Base-by-base conservation (phyloP, 1,284 basidiomycete species). In the Malassezia pachydermatis region DNA sequence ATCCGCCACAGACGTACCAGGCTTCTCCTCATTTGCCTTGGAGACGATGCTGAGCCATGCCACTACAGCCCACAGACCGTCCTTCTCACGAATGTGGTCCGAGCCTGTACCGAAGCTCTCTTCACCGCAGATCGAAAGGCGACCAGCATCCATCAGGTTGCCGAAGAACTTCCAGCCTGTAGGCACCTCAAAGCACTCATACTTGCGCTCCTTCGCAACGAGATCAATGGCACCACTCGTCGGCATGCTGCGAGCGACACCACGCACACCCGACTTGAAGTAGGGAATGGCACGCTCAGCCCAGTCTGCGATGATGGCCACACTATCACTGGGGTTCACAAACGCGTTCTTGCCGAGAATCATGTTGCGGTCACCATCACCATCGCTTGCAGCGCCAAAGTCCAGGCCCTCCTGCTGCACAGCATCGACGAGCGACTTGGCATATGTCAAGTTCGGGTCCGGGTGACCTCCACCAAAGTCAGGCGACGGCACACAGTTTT, bases 161-260 rank as follows among this genome's bases (percentile, higher is more conserved):
- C 92, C 94, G 71, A 98, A 98, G 81, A 98, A 98, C 76, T 98
- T 98, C 92, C 88, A 95, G 48, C 92, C 46, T 25, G 92, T 98
- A 4, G 92, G 92, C 14, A 96, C 90, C 73, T 96, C 92, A 69
- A 95, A 95, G 72, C 81, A 82, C 73, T 94, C 87, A 50, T 92
- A 75, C n/a, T 84, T 84, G 76, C 88, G 90, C 73, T 84, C 86
- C 78, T 90, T 81, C 14, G 92, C 94, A 17, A 98, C 92, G 23
- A 88, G 80, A 75, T 98, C 94, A 70, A 98, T 89, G 20, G 94
- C 92, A 56, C 87, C 92, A 67, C 83, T 86, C 0, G 92, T 98
- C 5, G 94, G 92, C 92, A 98, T 98, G 67, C 83, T 86, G 59
- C 92, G 80, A 5, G 92, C 94, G 33, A 98, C 77, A 55, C 92